phyloP scores from a whole-genome alignment of 129 eudicot species.

The Silybum marianum region DNA sequence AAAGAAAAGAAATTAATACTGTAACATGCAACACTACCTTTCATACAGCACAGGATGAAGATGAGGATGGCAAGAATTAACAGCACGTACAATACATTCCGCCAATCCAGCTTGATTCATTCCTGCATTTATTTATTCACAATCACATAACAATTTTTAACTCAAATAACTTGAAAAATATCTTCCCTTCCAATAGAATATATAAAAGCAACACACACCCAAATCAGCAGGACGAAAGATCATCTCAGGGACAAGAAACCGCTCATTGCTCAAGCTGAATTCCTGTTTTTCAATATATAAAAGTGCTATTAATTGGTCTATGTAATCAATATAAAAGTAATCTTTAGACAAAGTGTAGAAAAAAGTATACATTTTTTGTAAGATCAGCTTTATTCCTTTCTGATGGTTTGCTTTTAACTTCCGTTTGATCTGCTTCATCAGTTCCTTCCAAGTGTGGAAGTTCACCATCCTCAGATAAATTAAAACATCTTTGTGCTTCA shows the following conservation, averaged over 20 bases:
- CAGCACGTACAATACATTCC: slow-evolving; percentile 89
- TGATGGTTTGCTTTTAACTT: slow-evolving; percentile 40
- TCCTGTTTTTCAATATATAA: slow-evolving; percentile 51
- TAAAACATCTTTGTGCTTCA: slow-evolving; percentile 61
- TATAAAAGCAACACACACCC: slow-evolving; percentile 44
- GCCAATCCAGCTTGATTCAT: slow-evolving; percentile 98
- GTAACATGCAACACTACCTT: slow-evolving; percentile 46
- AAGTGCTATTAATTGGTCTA: slow-evolving; percentile 1
- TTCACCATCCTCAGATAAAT: slow-evolving; percentile 47
- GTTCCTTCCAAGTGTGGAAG: slow-evolving; percentile 21
- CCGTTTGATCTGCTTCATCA: slow-evolving; percentile 41
- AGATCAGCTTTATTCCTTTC: slow-evolving; percentile 64
- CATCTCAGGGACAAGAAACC: slow-evolving; percentile 99
- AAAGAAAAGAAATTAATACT: background rate
- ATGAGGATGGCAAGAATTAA: slow-evolving; percentile 86
- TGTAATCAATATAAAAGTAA: background rate
- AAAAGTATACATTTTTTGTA: slow-evolving; percentile 58
- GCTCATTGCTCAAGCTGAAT: slow-evolving; percentile 92
- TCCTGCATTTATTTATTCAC: slow-evolving; percentile 48
- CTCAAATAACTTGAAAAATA: background rate
- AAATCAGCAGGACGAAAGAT: slow-evolving; percentile 97
- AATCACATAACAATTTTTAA: slow-evolving; percentile 4
- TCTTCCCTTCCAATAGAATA: slow-evolving; percentile 17
- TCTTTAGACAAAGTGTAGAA: background rate
- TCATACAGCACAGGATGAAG: slow-evolving; percentile 95